Base-by-base conservation (phyloP, 768 basidiomycete genomes). In the Lyophyllum shimeji region DNA sequence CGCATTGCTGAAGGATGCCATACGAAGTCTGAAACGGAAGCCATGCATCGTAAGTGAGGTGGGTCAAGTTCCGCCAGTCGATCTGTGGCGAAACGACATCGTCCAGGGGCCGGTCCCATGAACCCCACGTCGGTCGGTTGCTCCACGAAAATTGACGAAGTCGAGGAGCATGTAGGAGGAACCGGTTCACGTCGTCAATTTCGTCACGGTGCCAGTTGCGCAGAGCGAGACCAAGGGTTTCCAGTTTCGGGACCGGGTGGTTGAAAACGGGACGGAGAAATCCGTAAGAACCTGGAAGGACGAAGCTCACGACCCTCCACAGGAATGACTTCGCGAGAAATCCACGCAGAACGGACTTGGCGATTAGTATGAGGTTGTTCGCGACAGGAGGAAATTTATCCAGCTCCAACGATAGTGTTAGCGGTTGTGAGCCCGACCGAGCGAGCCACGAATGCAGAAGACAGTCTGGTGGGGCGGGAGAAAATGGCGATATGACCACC, bases 1-100 rank as follows among this genome's bases (percentile, higher is more conserved):
- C 20, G 60, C 67, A 65, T 31, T 63, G 61, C 3, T 43, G 51
- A 31, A 68, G 65, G 23, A 68, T 49, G n/a, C 53, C 55, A 20
- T 65, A 53, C 11, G 61, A 55, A 9, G 57, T 50, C 46, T 57
- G 53, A 44, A 63, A 53, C 7, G 63, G 52, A 15, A 63, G 55
- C 46, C 58, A 64, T 2, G 64, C 57, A 53, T 68, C 58, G 33
- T 66, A 59, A 15, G 60, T 48, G 49, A 68, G 47, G 46, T 58
- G 52, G 20, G 63, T 65, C 31, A 68, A 55, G 7, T 58, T 55
- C 21, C 54, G 42, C 65, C 65, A 68, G 17, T 59, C n/a, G 15
- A 62, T 51, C 18, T 43, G 47, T 21, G 63, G 57, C 17, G 56
- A 46, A 33, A 55, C 46, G 21, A 60, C 44, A 42, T 52, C 48